These are phyloP conservation scores for Myriosclerotinia curreyana DNA, from an alignment of 2,329 filamentous ascomycete species.

Conservation along the genomic window DNA sequence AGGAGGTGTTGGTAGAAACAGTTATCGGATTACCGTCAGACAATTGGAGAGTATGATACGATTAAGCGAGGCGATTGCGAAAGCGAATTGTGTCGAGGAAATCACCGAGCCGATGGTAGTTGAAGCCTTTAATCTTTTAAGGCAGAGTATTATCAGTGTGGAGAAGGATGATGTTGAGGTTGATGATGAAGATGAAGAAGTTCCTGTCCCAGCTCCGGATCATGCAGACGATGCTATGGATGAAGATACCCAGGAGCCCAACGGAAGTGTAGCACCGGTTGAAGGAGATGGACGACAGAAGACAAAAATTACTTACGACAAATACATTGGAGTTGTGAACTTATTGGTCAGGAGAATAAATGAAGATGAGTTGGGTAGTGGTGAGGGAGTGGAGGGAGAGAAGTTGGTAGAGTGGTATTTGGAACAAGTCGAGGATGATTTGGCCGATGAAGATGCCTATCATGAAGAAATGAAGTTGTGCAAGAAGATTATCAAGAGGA, in stretches of 20 bases:
- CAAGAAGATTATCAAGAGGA: slow-evolving; percentile 85
- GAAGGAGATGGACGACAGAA: slow-evolving; percentile 44
- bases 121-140: slow-evolving; percentile 86
- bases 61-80: slow-evolving; percentile 94
- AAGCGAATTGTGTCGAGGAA: slow-evolving; percentile 93
- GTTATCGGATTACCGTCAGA: slow-evolving; percentile 94
- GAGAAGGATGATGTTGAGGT: slow-evolving; percentile 85
- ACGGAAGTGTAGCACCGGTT: slow-evolving; percentile 38
- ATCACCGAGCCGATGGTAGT: slow-evolving; percentile 81
- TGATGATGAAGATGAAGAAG: slow-evolving; percentile 44
- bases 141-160: slow-evolving; percentile 94
- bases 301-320: slow-evolving; percentile 92
- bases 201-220: slow-evolving; percentile 41
- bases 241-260: slow-evolving; percentile 41
- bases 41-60: slow-evolving; percentile 96
- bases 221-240: slow-evolving; percentile 54
- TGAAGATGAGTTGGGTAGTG: slow-evolving; percentile 71
- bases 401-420: slow-evolving; percentile 85
- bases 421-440: slow-evolving; percentile 81
- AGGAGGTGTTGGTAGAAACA: slow-evolving; percentile 89
- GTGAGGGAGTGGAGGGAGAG: slow-evolving; percentile 82
- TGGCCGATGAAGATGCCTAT: slow-evolving; percentile 78
- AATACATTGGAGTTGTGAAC: slow-evolving; percentile 89
- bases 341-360: slow-evolving; percentile 77
- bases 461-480: slow-evolving; percentile 70